Conservation (phyloP, 805 yeast species). For the Wickerhamiella nectarea region DNA sequence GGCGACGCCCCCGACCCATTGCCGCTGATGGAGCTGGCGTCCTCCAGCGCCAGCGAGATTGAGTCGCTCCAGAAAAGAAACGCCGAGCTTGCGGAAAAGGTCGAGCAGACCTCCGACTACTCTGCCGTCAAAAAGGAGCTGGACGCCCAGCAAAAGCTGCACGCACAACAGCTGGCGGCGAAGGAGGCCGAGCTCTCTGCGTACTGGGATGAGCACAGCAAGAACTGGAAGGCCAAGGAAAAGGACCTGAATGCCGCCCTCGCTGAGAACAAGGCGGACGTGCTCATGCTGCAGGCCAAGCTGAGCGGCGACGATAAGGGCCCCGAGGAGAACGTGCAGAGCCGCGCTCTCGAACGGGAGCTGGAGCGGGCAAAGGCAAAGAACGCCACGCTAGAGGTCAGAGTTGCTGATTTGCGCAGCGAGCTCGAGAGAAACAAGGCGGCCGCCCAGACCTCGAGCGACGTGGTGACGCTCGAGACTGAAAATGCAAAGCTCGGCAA, state of each 20-base stretch:
- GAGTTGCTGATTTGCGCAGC: constrained; percentile 61
- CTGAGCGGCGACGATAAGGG: constrained; percentile 16
- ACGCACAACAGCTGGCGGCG: constrained; percentile 43
- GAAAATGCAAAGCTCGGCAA: constrained; percentile 8
- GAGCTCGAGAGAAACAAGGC: constrained; percentile 39
- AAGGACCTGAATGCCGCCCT: constrained; percentile 41
- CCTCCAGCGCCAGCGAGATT: constrained; percentile 31
- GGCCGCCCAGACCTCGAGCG: constrained; percentile 20
- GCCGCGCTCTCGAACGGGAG: constrained; percentile 60
- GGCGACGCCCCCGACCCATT: constrained; percentile 91
- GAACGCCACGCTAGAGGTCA: constrained; percentile 53
- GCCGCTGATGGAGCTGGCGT: constrained; percentile 54
- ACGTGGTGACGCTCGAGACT: constrained; percentile 14
- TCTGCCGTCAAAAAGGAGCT: constrained; percentile 56
- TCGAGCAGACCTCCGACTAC: constrained; percentile 61
- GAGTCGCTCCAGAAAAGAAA: constrained; percentile 32
- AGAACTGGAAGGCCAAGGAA: constrained; percentile 49
- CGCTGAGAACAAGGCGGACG: constrained; percentile 49
- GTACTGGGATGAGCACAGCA: constrained; percentile 56
- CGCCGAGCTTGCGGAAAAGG: constrained; percentile 33
- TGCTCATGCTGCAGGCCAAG: constrained; percentile 52
- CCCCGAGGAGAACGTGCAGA: constrained; percentile 25
- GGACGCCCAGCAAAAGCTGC: constrained; percentile 39
- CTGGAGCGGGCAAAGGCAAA: constrained; percentile 57
- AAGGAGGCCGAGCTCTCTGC: constrained; percentile 64